Conservation (phyloP, 2,329 filamentous ascomycete species). For the Fusarium foetens region DNA sequence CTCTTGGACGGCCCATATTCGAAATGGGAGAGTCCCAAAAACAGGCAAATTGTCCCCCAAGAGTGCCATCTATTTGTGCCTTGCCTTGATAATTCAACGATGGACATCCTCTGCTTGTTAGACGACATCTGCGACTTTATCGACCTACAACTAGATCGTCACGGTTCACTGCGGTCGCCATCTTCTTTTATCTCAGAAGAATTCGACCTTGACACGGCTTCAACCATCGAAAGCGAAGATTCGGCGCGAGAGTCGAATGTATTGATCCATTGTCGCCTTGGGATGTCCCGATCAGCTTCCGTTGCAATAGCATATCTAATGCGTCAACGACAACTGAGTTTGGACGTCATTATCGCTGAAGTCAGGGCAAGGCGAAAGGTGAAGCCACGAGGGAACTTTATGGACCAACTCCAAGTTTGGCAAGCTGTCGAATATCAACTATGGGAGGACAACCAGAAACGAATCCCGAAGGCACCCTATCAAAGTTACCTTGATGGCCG, state of each 20-base stretch:
- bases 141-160: slow-evolving; percentile 26
- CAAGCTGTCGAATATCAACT: slow-evolving; percentile 44
- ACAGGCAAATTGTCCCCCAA: slow-evolving; percentile 36
- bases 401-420: slow-evolving; percentile 49
- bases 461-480: slow-evolving; percentile 44
- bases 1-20: slow-evolving; percentile 31
- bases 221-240: slow-evolving; percentile 12
- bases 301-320: slow-evolving; percentile 49
- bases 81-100: slow-evolving; percentile 40
- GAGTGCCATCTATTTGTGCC: slow-evolving; percentile 40
- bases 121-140: slow-evolving; percentile 44
- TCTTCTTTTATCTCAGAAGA: slow-evolving; percentile 3
- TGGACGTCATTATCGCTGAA: slow-evolving; percentile 29
- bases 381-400: slow-evolving; percentile 46
- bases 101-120: slow-evolving; percentile 39
- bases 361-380: slow-evolving; percentile 40
- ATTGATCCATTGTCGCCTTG: slow-evolving; percentile 50
- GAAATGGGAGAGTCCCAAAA: slow-evolving; percentile 34
- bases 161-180: background rate
- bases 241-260: slow-evolving; percentile 30
- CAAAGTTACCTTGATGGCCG: slow-evolving; percentile 32
- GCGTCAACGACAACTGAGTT: slow-evolving; percentile 36
- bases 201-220: background rate
- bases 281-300: slow-evolving; percentile 48
- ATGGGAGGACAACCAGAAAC: slow-evolving; percentile 44